Conservation (phyloP, 163 green algal genomes). For the Smithsoniella earleae region DNA sequence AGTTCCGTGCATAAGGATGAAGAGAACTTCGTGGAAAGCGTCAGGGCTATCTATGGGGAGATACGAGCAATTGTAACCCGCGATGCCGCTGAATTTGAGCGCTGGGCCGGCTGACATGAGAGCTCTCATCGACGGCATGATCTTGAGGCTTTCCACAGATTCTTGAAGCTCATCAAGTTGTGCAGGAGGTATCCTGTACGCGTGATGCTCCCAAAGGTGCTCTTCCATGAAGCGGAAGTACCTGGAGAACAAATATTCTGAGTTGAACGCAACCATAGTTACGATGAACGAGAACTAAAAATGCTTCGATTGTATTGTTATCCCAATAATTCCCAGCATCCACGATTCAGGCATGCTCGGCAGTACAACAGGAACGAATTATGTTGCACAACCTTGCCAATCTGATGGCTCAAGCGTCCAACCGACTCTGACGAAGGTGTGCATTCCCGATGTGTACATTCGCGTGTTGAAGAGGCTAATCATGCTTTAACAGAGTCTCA, state of each 20-base stretch:
- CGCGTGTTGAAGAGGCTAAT: background rate
- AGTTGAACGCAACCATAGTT: background rate
- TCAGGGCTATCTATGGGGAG: slow-evolving; percentile 43
- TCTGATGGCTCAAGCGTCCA: background rate
- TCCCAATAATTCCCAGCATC: too few relatives aligned
- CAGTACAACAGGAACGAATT: background rate
- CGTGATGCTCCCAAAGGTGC: slow-evolving; percentile 34
- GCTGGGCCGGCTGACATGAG: slow-evolving; percentile 43
- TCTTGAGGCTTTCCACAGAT: slow-evolving; percentile 38
- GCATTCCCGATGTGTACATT: background rate
- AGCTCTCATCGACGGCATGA: slow-evolving; percentile 41
- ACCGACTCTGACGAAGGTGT: background rate
- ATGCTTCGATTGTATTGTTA: background rate
- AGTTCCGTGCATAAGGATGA: slow-evolving; percentile 40
- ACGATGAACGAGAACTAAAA: background rate
- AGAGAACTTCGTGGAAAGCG: slow-evolving; percentile 42
- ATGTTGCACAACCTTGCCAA: background rate
- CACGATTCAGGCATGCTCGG: background rate
- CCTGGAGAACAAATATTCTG: slow-evolving; percentile 27
- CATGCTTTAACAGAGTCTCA: background rate
- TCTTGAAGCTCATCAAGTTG: slow-evolving; percentile 33
- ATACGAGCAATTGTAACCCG: slow-evolving; percentile 46
- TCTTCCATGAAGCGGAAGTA: slow-evolving; percentile 43
- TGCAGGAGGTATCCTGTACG: slow-evolving; percentile 33
- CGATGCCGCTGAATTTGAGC: slow-evolving; percentile 40